These are phyloP conservation scores for Ophiocordyceps unilateralis DNA, from an alignment of 2,329 filamentous ascomycete genomes.

Conservation along the genomic window DNA sequence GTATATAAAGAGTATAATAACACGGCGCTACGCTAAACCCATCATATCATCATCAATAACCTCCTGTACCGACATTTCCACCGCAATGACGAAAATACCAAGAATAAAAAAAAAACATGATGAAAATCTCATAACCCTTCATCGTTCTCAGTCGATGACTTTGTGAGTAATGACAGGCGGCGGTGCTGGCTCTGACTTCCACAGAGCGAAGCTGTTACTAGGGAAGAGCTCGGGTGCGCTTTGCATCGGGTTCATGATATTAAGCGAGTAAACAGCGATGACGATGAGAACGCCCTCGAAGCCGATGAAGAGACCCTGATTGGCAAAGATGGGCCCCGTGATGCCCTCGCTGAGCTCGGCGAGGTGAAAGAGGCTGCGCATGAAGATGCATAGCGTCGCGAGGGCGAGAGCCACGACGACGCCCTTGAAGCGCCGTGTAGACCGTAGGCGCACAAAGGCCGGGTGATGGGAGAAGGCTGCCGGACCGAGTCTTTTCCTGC, in stretches of 20 bases:
- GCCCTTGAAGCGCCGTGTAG: conserved; percentile 27
- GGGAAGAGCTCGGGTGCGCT: conserved; percentile 12
- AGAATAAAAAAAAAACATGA: too few relatives aligned
- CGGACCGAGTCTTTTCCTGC: not conserved
- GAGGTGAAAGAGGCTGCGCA: conserved; percentile 47
- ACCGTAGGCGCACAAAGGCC: conserved; percentile 17
- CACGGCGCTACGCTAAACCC: not conserved
- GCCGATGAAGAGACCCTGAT: conserved; percentile 37
- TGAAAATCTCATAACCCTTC: not conserved
- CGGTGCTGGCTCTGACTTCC: not conserved
- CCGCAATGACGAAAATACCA: too few relatives aligned
- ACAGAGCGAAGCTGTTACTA: too few relatives aligned
- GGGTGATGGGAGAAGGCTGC: conserved; percentile 7
- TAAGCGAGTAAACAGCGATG: conserved; percentile 26
- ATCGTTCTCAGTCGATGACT: not conserved
- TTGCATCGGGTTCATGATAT: conserved; percentile 17
- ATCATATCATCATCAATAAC: not conserved
- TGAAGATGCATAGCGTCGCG: conserved; percentile 45
- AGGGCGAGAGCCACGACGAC: conserved; percentile 38
- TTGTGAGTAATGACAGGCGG: not conserved
- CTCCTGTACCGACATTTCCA: too few relatives aligned
- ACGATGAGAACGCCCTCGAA: conserved; percentile 39
- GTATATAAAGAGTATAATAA: not conserved
- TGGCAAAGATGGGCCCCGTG: conserved; percentile 36
- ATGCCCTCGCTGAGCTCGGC: conserved; percentile 50